Evolutionary conservation across 1,284 basidiomycete species (phyloP), one percentile per base, ranked within the genome.

Genomic region (Clitocybe nebularis): DNA sequence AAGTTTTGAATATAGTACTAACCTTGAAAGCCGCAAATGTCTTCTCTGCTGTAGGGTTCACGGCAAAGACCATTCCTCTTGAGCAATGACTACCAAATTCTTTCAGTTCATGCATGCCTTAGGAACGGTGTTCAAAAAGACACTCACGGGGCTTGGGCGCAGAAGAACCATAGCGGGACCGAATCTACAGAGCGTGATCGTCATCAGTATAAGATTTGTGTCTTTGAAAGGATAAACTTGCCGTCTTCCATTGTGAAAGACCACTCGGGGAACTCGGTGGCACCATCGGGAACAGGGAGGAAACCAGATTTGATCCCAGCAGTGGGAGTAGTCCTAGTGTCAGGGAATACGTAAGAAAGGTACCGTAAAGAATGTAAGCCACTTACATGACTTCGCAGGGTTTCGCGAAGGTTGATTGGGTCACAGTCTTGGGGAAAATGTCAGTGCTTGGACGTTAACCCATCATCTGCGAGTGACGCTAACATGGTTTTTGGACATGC

Each of bases 111-210:
- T n/a, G n/a, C n/a, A n/a, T n/a, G n/a, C n/a, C n/a, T n/a, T n/a
- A 16, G 17, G 8, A 26, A 17, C 10, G n/a, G 17, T 28, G 14
- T 16, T 19, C 3, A 5, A 21, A 30, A 37, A 10, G 24, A 36
- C 16, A 17, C 54, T 52, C 54, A 61, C 60, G 36, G 42, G 0
- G 51, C 59, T 63, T 62, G 80, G 54, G 58, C 60, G 38, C 73
- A 75, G 65, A 62, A 75, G 61, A 75, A 75, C 74, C 74, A 77
- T n/a, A 73, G 53, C n/a, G 73, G 69, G 3, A 54, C 46, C 14
- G 61, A 54, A 16, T 32, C 29, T 32, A 14, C n/a, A n/a, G n/a
- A n/a, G n/a, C n/a, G n/a, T 32, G 3, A 32, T 14, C 14, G 11
- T 11, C 19, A 17, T 32, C 5, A 32, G 29, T 16, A 9, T 8